Evolutionary conservation across 805 yeast genomes (phyloP), one percentile per base, ranked within the genome.

Genomic region (Yamadazyma kitorensis): DNA sequence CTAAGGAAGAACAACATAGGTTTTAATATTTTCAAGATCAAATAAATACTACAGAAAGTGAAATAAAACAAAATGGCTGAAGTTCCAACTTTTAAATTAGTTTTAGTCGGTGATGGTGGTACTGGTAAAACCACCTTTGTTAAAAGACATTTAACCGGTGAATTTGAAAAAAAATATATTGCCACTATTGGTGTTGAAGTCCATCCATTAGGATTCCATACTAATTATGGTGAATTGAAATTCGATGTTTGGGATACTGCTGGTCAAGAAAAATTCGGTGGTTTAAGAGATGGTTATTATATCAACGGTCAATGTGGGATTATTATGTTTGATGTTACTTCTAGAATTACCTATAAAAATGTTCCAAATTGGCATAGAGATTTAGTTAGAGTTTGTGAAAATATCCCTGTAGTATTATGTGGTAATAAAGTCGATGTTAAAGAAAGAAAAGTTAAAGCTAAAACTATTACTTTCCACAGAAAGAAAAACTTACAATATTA

Each of bases 281-380:
- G 99, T 56, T 78, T 93, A 61, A 89, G 99, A 78, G 99, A 93
- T 62, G 99, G 99, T 64, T 93, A 93, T 77, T 93, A 93, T 74
- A 93, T 93, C 68, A 91, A 93, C 68, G 99, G 98, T 62, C 96
- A 93, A 74, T 93, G 98, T 79, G 99, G 98, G 74, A 93, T 93
- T 75, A 93, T 93, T 69, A 93, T 93, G 99, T 93, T 93, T 65
- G 99, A 93, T 71, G 98, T 93, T 47, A 93, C 99, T 45, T 88
- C 98, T 34, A 89, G 99, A 78, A 91, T 93, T 74, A 93, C 98
- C 53, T 93, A 93, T 78, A 93, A 93, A 78, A 93, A 93, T 72
- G 99, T 93, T 65, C 98, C 99, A 68, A 94, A 93, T 86, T 93
- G 99, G 99, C 97, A 94, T 83, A 85, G 98, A 76, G 99, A 93